Base-by-base conservation (phyloP, 495 filamentous ascomycete species). In the Neurospora sp. region DNA sequence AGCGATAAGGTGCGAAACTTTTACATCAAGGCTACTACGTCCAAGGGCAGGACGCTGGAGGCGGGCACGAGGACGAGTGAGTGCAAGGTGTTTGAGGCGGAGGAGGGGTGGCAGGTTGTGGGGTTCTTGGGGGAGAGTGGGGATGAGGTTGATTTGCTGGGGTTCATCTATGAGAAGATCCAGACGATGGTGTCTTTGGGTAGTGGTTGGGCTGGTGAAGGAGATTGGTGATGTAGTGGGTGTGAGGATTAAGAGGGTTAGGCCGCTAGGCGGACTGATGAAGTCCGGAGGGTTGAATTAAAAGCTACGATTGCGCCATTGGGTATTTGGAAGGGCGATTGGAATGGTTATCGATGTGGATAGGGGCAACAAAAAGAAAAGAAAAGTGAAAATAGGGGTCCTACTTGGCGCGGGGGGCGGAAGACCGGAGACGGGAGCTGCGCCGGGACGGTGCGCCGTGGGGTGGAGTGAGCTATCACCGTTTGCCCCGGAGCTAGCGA, bases 121-220 rank as follows among this genome's bases (percentile, higher is more conserved):
- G 89, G 88, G 6, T 89, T 87, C 72, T 79, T 86, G 72, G 88
- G 88, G n/a, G 83, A 87, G 75, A 80, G 73, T 75, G 89, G 88
- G 2, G 85, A 88, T 74, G 88, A 90, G 80, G 75, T 92, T 66
- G 89, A 90, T 79, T 84, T 86, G 76, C 74, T 90, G 46, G 89
- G 83, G 8, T 86, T 91, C 76, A 79, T 90, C 46, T 90, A 83
- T 77, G 83, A 79, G 38, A 81, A 79, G 46, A 79, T 78, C 72
- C 84, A 72, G 69, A 39, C 12, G 14, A 73, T 12, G 35, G 11
- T 59, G n/a, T 16, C 35, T 44, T 18, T 20, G 18, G 18, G 44
- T 78, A 78, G 74, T 84, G 54, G 66, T 31, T 70, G 44, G 31
- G 6, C 69, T 27, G 35, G 9, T 48, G 14, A 38, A 44, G 59